Conservation (phyloP, 1,139 yeast species). For the Arxiozyma telluris region DNA sequence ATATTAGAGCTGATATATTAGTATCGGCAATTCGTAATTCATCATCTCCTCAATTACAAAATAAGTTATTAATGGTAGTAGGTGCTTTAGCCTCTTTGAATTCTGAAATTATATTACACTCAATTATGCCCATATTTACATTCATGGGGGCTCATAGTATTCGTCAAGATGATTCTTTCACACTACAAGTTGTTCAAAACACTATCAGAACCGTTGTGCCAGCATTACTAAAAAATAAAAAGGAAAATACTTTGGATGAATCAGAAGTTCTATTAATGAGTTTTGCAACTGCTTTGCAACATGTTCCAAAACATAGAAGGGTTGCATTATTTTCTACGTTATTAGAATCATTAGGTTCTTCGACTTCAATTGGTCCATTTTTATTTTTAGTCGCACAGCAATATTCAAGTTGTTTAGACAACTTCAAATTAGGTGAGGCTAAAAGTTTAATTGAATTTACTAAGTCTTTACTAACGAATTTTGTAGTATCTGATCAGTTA, state of each 20-base stretch:
- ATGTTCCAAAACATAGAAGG: constrained; percentile 94
- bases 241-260: constrained; percentile 46
- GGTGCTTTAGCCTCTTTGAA: constrained; percentile 81
- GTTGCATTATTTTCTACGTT: constrained; percentile 74
- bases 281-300: constrained; percentile 87
- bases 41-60: constrained; percentile 89
- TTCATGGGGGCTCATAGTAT: constrained; percentile 98
- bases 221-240: constrained; percentile 63
- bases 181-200: constrained; percentile 85
- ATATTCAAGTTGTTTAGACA: constrained; percentile 45
- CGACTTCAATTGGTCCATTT: constrained; percentile 58
- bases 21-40: constrained; percentile 87
- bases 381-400: constrained; percentile 76
- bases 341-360: constrained; percentile 66
- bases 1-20: constrained; percentile 78
- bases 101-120: constrained; percentile 86
- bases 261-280: constrained; percentile 78
- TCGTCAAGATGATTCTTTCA: constrained; percentile 93
- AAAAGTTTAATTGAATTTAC: constrained; percentile 62
- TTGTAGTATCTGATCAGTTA: constrained; percentile 61
- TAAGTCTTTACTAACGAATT: constrained; percentile 56
- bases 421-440: constrained; percentile 57
- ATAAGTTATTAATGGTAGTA: constrained; percentile 71
- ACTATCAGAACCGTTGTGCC: constrained; percentile 88
- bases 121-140: constrained; percentile 97